Base-by-base conservation (phyloP, 306 rosid genomes). In the Casuarina equisetifolia region DNA sequence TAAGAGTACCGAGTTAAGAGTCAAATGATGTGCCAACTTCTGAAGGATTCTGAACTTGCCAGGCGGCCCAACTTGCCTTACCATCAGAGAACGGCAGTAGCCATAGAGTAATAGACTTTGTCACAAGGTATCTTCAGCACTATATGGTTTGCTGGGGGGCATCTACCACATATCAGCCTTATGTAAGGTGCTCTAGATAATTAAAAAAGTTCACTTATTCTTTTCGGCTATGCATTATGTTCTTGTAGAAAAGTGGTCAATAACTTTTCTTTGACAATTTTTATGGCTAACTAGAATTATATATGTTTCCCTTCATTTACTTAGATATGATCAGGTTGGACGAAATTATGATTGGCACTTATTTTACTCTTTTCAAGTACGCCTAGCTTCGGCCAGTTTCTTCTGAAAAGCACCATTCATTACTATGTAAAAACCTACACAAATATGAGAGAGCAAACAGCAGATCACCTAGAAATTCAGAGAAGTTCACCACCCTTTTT, bases 1-100 rank as follows among this genome's bases (percentile, higher is more conserved):
- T 82, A 76, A 83, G 74, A 58, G 54, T 58, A 19, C 55, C 45
- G 46, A 32, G 25, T 44, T 69, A 53, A 13, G 45, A 44, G 73
- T 73, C 44, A 64, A 55, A 55, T 20, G 38, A 17, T 75, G 44
- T 35, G 3, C 39, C 73, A 46, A 51, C 73, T 43, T 75, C 36
- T 11, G 1, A 17, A 64, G n/a, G 61, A 51, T 15, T 49, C 32
- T 25, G 32, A 25, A 57, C 77, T 49, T 67, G 48, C 55, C 36
- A n/a, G 73, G 20, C 39, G 38, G 54, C 17, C 13, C 43, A 57
- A 51, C 64, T 20, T 57, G 64, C 25, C 32, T 25, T 25, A 25
- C 32, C 32, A 25, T 25, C 32, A 25, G 32, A 25, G 32, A 25
- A 25, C 32, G 32, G 32, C 32, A 25, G 32, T 25, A 25, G 32